phyloP scores from a whole-genome alignment of 2,329 filamentous ascomycete genomes.

The Fusarium musae region DNA sequence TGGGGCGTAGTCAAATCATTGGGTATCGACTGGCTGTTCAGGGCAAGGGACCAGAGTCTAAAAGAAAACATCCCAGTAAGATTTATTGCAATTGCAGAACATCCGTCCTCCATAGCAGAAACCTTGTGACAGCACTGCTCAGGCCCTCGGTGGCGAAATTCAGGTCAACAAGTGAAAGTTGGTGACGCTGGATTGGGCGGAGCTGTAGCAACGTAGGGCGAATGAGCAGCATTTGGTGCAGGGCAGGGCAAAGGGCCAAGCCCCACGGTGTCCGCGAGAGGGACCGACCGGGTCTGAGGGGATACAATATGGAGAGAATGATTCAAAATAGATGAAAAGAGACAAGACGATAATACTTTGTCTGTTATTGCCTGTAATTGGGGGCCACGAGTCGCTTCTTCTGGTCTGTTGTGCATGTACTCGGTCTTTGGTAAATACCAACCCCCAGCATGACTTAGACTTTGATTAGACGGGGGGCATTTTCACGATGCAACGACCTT shows the following conservation, averaged over 20 bases:
- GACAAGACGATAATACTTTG: slow-evolving; percentile 1
- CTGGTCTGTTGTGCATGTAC: not conserved
- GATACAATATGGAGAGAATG: not conserved
- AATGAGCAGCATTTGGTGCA: slow-evolving; percentile 25
- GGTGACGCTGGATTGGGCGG: slow-evolving; percentile 37
- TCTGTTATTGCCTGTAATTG: slow-evolving; percentile 33
- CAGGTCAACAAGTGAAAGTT: slow-evolving; percentile 32
- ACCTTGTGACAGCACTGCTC: slow-evolving; percentile 21
- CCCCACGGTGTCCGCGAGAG: slow-evolving; percentile 37
- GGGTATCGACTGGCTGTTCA: slow-evolving; percentile 38
- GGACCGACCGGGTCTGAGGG: slow-evolving; percentile 7
- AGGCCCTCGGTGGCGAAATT: slow-evolving; percentile 31
- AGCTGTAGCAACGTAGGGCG: slow-evolving; percentile 21
- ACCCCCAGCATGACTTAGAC: slow-evolving; percentile 10
- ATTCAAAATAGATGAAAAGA: slow-evolving; percentile 31
- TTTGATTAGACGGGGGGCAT: not conserved
- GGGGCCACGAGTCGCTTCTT: slow-evolving; percentile 29
- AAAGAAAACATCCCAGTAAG: slow-evolving; percentile 25
- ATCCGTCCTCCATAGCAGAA: slow-evolving; percentile 6
- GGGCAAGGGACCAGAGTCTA: slow-evolving; percentile 31
- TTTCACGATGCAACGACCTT: slow-evolving; percentile 31
- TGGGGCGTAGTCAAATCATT: slow-evolving; percentile 41
- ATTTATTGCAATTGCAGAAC: slow-evolving; percentile 14
- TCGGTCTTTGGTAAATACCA: not conserved
- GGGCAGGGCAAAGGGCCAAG: slow-evolving; percentile 38